A percentile compares a stretch with the other conserved stretches of the same genome.
phyloP scores from a whole-genome alignment of 1,284 basidiomycete genomes.

The Schizopora paradoxa region DNA sequence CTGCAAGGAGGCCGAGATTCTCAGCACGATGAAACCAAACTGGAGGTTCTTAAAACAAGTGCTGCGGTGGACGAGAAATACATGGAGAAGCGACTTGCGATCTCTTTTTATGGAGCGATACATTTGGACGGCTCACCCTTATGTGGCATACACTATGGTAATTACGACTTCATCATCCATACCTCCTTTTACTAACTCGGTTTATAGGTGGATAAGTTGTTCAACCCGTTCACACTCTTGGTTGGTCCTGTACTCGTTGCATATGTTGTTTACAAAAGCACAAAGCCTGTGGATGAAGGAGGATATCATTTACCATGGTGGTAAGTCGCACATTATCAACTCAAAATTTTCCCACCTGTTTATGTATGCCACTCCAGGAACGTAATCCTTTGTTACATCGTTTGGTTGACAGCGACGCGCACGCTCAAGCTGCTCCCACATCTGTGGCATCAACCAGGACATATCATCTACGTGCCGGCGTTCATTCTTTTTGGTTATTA shows the following conservation, averaged over 20 bases:
- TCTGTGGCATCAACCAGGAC: slow-evolving; percentile 78
- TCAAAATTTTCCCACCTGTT: slow-evolving; percentile 12
- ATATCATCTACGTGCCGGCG: slow-evolving; percentile 87
- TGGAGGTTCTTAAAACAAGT: slow-evolving; percentile 94
- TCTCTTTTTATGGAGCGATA: slow-evolving; percentile 84
- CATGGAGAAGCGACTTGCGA: slow-evolving; percentile 85
- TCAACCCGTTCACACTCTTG: slow-evolving; percentile 86
- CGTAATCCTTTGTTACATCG: slow-evolving; percentile 66
- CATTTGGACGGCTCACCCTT: slow-evolving; percentile 86
- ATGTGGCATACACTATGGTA: slow-evolving; percentile 89
- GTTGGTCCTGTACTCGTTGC: slow-evolving; percentile 76
- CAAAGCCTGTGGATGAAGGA: slow-evolving; percentile 58
- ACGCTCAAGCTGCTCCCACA: slow-evolving; percentile 86
- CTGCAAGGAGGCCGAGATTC: slow-evolving; percentile 84
- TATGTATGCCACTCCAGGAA: slow-evolving; percentile 46
- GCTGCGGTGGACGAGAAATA: slow-evolving; percentile 88
- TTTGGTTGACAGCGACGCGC: slow-evolving; percentile 80
- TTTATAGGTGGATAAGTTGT: slow-evolving; percentile 76
- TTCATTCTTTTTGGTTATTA: slow-evolving; percentile 89
- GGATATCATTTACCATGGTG: slow-evolving; percentile 90
- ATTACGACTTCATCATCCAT: slow-evolving; percentile 18
- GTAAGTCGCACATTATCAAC: slow-evolving; percentile 40
- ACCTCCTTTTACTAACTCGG: slow-evolving; percentile 13
- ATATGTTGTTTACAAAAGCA: slow-evolving; percentile 75
- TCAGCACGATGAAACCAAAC: slow-evolving; percentile 94